Percentiles rank a stretch among this genome's conserved stretches.
Evolutionary conservation across 148 eudicot species (phyloP).

Genomic region (Rhododendron ferrugineum): DNA sequence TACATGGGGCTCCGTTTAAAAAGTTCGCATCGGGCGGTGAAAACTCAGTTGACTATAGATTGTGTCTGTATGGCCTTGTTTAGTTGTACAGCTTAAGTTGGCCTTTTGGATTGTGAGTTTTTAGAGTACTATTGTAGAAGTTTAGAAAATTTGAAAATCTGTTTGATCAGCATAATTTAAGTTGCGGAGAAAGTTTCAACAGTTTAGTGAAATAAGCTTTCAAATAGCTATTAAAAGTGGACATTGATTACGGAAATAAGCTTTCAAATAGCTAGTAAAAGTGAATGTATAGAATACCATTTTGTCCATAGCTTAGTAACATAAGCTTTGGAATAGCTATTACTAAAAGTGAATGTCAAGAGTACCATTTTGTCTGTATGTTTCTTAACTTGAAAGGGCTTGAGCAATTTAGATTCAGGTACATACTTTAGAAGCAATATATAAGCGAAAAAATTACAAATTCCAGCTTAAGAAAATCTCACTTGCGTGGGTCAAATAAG

Average conservation of each 20-base stretch:
- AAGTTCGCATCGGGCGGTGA: neutral
- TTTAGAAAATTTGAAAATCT: neutral
- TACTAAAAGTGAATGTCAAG: neutral
- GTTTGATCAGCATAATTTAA: neutral
- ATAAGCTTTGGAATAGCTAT: neutral
- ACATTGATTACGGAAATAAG: neutral
- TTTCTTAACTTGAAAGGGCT: neutral
- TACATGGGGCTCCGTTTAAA: neutral
- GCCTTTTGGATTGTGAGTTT: neutral
- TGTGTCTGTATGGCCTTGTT: neutral
- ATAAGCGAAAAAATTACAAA: neutral
- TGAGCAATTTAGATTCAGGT: neutral
- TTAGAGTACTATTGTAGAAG: neutral
- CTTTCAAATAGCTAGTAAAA: neutral
- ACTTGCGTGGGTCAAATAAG: neutral
- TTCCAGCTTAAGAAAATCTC: neutral
- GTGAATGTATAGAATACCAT: neutral
- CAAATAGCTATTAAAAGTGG: no score
- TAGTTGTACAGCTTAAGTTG: neutral
- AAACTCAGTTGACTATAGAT: neutral
- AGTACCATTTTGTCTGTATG: neutral
- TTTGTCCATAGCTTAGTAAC: neutral
- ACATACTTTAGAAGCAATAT: neutral
- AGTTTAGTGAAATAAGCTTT: no score
- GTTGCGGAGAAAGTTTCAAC: neutral